phyloP scores from a whole-genome alignment of 495 filamentous ascomycete species.

The Xylaria nigripes region DNA sequence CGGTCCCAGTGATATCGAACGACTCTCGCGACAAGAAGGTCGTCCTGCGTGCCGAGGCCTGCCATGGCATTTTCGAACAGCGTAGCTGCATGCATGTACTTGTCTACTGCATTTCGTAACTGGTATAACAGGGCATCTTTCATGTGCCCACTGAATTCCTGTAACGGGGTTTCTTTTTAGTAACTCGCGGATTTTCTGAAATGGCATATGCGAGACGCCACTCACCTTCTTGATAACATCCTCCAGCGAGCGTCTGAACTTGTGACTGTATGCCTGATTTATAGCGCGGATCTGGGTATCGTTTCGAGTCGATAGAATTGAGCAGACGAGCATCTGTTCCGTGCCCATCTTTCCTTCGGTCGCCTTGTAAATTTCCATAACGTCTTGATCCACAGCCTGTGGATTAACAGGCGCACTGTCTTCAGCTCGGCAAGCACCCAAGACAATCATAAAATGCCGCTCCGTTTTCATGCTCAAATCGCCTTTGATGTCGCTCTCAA shows the following conservation, averaged over 20 bases:
- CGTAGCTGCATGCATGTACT: slow-evolving; percentile 71
- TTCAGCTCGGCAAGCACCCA: slow-evolving; percentile 62
- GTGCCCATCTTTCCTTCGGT: slow-evolving; percentile 64
- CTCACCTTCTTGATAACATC: slow-evolving; percentile 58
- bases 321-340: slow-evolving; percentile 67
- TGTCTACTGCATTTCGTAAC: slow-evolving; percentile 66
- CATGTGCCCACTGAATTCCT: slow-evolving; percentile 90
- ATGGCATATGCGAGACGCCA: background rate
- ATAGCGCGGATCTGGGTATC: slow-evolving; percentile 79
- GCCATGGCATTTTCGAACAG: slow-evolving; percentile 79
- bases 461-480: slow-evolving; percentile 83
- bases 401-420: slow-evolving; percentile 64
- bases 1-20: slow-evolving; percentile 75
- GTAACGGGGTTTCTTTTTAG: background rate
- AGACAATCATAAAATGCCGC: slow-evolving; percentile 67
- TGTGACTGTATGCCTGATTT: slow-evolving; percentile 56
- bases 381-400: slow-evolving; percentile 62
- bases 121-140: slow-evolving; percentile 73
- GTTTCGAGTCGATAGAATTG: slow-evolving; percentile 62
- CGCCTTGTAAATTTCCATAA: slow-evolving; percentile 60
- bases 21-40: slow-evolving; percentile 62
- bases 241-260: slow-evolving; percentile 58
- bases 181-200: background rate
- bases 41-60: slow-evolving; percentile 80
- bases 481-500: slow-evolving; percentile 60